A percentile compares a stretch with the other conserved stretches of the same genome.
These are phyloP conservation scores for Linum usitatissimum DNA, from an alignment of 345 rosid genomes.

Conservation along the genomic window DNA sequence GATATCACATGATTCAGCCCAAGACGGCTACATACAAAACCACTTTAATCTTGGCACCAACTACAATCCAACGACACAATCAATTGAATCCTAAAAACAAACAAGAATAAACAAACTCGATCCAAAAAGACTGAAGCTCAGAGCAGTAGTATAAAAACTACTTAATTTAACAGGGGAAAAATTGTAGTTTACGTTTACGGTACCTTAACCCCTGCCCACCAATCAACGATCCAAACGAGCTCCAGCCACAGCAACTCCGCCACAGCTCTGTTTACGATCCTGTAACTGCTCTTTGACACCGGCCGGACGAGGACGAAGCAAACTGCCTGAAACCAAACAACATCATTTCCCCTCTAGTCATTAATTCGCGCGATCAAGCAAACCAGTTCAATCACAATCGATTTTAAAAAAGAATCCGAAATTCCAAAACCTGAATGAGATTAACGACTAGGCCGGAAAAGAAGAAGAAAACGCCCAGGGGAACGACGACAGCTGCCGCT, in stretches of 20 bases:
- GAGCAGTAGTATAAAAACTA: no score
- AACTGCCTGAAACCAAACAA: conserved; percentile 14
- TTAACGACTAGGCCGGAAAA: conserved; percentile 19
- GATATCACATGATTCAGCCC: no score
- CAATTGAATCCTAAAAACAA: no score
- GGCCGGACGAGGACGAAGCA: conserved; percentile 24
- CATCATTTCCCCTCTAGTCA: not conserved
- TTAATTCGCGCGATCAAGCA: not conserved
- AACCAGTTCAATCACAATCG: not conserved
- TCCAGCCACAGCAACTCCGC: conserved; percentile 25
- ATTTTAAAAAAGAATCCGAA: not conserved
- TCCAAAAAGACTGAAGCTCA: no score
- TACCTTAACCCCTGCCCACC: conserved; percentile 30
- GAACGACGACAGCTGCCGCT: conserved; percentile 18
- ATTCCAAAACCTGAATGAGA: conserved; percentile 15
- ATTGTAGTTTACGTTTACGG: not conserved
- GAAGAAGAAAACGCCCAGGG: conserved; percentile 22
- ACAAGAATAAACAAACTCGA: no score
- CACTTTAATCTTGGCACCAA: no score
- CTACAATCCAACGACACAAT: no score
- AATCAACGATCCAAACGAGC: conserved; percentile 27
- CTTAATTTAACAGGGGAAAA: no score
- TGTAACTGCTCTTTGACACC: conserved; percentile 20
- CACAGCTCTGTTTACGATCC: conserved; percentile 17
- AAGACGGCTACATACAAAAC: no score